Evolutionary conservation across 352 stramenopile genomes (phyloP), one percentile per base, ranked within the genome.

Genomic region (Phytophthora cryptogea): DNA sequence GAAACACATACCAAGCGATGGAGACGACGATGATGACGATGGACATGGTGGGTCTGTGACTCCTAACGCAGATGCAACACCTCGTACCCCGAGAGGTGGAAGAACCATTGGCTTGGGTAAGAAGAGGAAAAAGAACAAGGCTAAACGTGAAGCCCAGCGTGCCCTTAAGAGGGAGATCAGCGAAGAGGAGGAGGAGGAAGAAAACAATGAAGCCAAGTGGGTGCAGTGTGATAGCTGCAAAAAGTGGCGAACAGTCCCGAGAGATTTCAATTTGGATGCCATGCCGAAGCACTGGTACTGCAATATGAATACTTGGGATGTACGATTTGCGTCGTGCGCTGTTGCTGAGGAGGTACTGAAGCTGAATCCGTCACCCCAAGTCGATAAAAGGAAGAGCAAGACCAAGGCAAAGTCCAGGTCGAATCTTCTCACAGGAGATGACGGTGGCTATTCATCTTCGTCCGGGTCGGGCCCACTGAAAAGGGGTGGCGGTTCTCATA

Each of bases 271-370:
- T 60, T 61, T 95, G 42, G 79, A 97, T 26, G 74, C 74, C 13
- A 93, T 99, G 68, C 95, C 95, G 8, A 91, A 98, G 30, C 78
- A 89, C 49, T 99, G 96, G 96, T 99, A 97, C 62, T 99, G 96
- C 73, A 78, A 90, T 49, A 92, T 99, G 80, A 99, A 99, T 72
- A 83, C 77, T 8, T 98, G 93, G 83, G 91, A 98, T 66, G 57
- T 68, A 16, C 88, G 78, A 35, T 86, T 89, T 41, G 90, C 84
- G 17, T 93, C 78, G 3, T 98, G 94, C 57, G 72, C 80, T n/a
- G 87, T 95, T 16, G 81, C 84, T 0, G 95, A 98, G 63, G 92
- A 99, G 66, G 73, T 86, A n/a, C 48, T 87, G 2, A 81, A 87
- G 35, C 39, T 57, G 9, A 66, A 63, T 50, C 35, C 54, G 33